Evolutionary conservation across 2,329 filamentous ascomycete genomes (phyloP), one percentile per base, ranked within the genome.

Genomic region (Colletotrichum sp.): DNA sequence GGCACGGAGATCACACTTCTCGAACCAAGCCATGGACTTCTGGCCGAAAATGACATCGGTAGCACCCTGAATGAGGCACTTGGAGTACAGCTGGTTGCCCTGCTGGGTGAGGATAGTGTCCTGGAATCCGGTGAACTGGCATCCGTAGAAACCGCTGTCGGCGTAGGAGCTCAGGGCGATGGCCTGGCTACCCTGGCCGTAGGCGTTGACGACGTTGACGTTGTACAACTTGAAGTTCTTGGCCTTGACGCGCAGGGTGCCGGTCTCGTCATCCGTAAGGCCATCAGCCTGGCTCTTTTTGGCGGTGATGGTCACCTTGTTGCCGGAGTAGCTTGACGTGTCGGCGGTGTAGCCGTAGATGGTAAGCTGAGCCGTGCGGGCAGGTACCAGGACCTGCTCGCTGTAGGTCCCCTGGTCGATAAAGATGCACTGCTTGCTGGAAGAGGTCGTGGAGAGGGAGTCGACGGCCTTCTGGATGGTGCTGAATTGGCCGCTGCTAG

Each of bases 331-430:
- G 18, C 84, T 84, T 12, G 85, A 82, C 6, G 89, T 89, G 76
- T 90, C 86, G 34, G 83, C 81, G 2, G 92, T 93, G 80, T 90
- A 90, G 21, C 93, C 92, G 83, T 84, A 86, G 75, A 92, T 87
- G 30, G 89, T 88, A 49, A 92, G 84, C n/a, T 87, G 83, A 3
- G 88, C 89, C 5, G 84, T 85, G 69, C 90, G 87, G 1, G 82
- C 80, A 8, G 87, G 81, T 24, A 93, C 86, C 74, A 89, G 89
- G 39, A 93, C 90, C 79, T 92, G 91, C 81, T 92, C 91, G 26
- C 84, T 84, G 85, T 92, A 93, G 21, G 89, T 92, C 3, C 91
- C 91, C 2, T 93, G 93, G 44, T 90, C 92, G 82, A 94, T 90
- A 84, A 93, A 94, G 83, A 94, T 92, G 80, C 88, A 90, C 75